Conservation (phyloP, 805 yeast genomes). For the Wickerhamiella hasegawae region DNA sequence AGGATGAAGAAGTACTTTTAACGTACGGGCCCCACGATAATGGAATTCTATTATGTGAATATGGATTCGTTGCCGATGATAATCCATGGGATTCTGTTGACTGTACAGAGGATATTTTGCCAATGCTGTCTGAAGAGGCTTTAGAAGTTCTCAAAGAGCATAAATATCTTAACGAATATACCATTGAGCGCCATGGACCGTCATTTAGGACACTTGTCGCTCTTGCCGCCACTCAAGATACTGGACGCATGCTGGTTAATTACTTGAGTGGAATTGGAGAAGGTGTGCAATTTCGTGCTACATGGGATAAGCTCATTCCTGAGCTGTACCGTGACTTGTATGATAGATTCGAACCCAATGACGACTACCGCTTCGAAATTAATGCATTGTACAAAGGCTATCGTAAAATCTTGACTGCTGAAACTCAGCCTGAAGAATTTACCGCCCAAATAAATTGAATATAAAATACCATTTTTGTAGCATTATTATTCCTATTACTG, state of each 20-base stretch:
- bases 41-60: constrained; percentile 67
- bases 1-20: constrained; percentile 46
- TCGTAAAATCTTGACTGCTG: not conserved
- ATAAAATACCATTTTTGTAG: not conserved
- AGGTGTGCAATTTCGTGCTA: constrained; percentile 3
- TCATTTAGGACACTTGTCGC: constrained; percentile 71
- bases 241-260: constrained; percentile 3
- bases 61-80: constrained; percentile 51
- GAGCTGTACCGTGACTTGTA: not conserved
- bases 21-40: constrained; percentile 85
- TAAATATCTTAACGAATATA: constrained; percentile 62
- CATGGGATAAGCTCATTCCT: not conserved
- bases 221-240: constrained; percentile 27
- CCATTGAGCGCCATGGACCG: constrained; percentile 34
- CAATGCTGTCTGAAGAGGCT: constrained; percentile 21
- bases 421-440: too few relatives aligned
- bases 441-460: too few relatives aligned
- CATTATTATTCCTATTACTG: not conserved
- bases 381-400: not conserved
- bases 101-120: constrained; percentile 30
- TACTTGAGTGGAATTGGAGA: constrained; percentile 9
- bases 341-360: not conserved
- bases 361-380: not conserved
- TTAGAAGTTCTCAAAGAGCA: constrained; percentile 33
- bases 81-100: constrained; percentile 65